phyloP scores from a whole-genome alignment of 306 rosid genomes.

The Potentilla sterilis region DNA sequence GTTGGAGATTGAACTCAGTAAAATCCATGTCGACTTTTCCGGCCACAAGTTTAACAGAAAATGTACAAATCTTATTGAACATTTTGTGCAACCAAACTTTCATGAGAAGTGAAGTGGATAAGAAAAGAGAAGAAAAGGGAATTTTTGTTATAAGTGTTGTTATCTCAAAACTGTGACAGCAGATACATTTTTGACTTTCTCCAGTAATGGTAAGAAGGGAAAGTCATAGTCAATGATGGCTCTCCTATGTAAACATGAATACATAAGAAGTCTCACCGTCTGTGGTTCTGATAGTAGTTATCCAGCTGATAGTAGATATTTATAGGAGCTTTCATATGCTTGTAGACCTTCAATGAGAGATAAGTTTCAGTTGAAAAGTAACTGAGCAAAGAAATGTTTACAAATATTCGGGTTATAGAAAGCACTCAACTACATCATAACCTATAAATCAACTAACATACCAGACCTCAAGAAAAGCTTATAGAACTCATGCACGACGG shows the following conservation, averaged over 20 bases:
- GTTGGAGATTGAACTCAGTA: slow-evolving; percentile 14
- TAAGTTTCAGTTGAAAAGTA: background rate
- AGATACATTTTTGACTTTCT: background rate
- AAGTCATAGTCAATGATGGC: background rate
- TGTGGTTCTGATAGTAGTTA: slow-evolving; percentile 93
- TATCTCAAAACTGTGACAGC: no score
- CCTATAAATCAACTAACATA: background rate
- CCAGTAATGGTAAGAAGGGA: background rate
- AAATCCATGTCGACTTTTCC: background rate
- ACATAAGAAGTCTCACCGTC: slow-evolving; percentile 56
- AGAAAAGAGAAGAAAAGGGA: background rate
- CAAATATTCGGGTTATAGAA: background rate
- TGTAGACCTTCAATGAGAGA: slow-evolving; percentile 55
- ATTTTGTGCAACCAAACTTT: background rate
- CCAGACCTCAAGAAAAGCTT: background rate
- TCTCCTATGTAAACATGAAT: background rate
- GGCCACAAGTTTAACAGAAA: background rate
- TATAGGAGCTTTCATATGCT: slow-evolving; percentile 86
- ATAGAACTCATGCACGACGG: background rate
- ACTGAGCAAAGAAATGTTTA: background rate
- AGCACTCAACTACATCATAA: background rate
- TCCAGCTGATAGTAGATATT: slow-evolving; percentile 86
- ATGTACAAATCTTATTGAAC: background rate
- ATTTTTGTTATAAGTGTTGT: background rate
- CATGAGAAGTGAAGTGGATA: background rate